These are phyloP conservation scores for Novymonas esmeraldas DNA, from an alignment of 208 protist species.

Conservation along the genomic window DNA sequence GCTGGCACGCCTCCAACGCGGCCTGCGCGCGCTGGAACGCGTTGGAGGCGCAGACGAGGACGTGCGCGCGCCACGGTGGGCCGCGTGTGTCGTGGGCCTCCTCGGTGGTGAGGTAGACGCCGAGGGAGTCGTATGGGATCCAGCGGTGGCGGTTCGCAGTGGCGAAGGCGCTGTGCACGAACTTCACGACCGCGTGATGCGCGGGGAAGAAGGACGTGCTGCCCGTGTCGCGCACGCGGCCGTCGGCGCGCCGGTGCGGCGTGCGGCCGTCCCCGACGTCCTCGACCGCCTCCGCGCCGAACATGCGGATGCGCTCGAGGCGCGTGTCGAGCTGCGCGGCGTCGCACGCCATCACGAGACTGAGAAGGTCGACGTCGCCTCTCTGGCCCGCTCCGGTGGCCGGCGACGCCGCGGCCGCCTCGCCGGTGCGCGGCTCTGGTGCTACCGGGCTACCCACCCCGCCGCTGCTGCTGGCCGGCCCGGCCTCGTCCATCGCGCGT, in stretches of 20 bases:
- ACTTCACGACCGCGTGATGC: constrained; percentile 50
- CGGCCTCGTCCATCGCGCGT: constrained; percentile 16
- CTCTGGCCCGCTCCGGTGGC: neutral
- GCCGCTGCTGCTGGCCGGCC: neutral
- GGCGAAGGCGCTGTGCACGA: constrained; percentile 60
- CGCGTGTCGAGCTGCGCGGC: constrained; percentile 65
- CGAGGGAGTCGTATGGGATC: constrained; percentile 75
- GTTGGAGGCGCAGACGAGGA: constrained; percentile 45
- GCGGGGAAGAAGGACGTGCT: constrained; percentile 65
- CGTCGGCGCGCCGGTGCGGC: constrained; percentile 51
- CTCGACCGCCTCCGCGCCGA: constrained; percentile 75
- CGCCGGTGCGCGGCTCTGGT: constrained; percentile 7
- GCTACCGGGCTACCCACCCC: neutral
- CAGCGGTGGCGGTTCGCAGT: constrained; percentile 84
- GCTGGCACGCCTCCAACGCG: constrained; percentile 36
- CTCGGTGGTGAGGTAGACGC: constrained; percentile 41
- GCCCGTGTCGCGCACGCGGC: constrained; percentile 44
- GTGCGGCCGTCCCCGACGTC: constrained; percentile 77
- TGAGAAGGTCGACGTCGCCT: constrained; percentile 33
- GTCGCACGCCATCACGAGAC: constrained; percentile 63
- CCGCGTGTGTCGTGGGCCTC: constrained; percentile 10
- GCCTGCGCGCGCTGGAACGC: constrained; percentile 53
- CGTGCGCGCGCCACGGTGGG: constrained; percentile 28
- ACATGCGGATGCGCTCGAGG: constrained; percentile 71
- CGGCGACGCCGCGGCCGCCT: neutral